Percentiles rank a stretch among this genome's conserved stretches.
phyloP scores from a whole-genome alignment of 257 asterid species.

The Ophiorrhiza pumila region DNA sequence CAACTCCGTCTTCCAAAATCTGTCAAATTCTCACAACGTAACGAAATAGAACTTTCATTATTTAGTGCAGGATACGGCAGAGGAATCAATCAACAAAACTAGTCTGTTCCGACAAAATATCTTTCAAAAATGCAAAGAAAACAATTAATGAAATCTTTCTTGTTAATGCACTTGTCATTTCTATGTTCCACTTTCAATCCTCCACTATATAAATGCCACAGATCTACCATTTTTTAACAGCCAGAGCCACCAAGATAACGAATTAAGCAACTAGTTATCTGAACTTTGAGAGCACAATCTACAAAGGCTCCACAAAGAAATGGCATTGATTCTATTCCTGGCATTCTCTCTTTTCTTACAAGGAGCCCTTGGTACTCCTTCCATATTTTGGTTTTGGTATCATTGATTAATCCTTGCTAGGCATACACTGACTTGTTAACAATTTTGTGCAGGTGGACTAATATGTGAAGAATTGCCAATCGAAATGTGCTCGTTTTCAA shows the following conservation, averaged over 20 bases:
- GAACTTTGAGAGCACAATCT: neutral
- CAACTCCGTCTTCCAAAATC: neutral
- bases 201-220: slow-evolving; percentile 10
- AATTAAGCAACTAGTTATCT: neutral
- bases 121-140: neutral
- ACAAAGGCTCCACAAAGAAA: neutral
- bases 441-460: slow-evolving; percentile 22
- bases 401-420: neutral
- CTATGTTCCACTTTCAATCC: neutral
- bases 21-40: neutral
- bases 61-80: neutral
- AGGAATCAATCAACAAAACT: neutral
- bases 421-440: no score
- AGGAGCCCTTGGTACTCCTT: slow-evolving; percentile 30
- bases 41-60: neutral
- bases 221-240: neutral
- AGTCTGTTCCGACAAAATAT: neutral
- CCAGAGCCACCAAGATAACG: neutral
- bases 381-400: neutral
- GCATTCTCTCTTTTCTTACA: slow-evolving; percentile 28
- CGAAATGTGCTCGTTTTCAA: slow-evolving; percentile 33
- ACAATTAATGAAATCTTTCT: neutral
- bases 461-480: slow-evolving; percentile 31
- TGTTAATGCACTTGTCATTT: neutral
- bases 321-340: slow-evolving; percentile 26